Base-by-base conservation (phyloP, 148 eudicot species). In the Persicaria tinctoria region DNA sequence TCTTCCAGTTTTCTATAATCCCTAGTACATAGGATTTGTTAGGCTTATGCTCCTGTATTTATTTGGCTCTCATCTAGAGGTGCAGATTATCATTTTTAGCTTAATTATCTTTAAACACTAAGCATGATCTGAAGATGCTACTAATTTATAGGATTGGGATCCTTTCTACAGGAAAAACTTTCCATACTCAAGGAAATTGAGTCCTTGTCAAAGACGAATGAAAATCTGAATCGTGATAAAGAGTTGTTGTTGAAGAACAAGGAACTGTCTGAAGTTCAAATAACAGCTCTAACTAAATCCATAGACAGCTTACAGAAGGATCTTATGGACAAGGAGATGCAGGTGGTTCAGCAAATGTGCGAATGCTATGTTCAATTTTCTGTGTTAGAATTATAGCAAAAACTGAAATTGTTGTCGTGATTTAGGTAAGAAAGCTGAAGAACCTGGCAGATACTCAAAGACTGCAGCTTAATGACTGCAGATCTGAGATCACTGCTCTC, bases 401-500 rank as follows among this genome's bases (percentile, higher is more conserved):
- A 7, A 50, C 27, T 60, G 41, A 60, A 17, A 60, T 60, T 17
- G 66, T 60, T 13, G 18, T n/a, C 72, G 66, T 73, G 74, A 63
- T 75, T 74, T 80, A 94, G 97, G 90, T 89, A 66, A 89, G 84
- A 77, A 82, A 83, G 74, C 69, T 90, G 89, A 94, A 87, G 87
- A 86, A 89, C 79, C 79, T 90, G 74, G 50, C 79, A 74, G 92
- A 86, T 44, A 75, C 68, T 75, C 95, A 86, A 83, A 88, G 88
- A 60, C 89, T 82, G 80, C 95, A 88, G 76, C 87, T 94, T 73
- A 90, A 90, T 87, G 88, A 80, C 76, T 94, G 93, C 77, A 88
- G 97, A 83, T 81, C 92, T 78, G 98, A 94, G 78, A 92, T 90
- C 77, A 94, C 98, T 80, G 85, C 97, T 68, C 93, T 94, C 32